Percentiles rank a stretch among this genome's conserved stretches.
Conservation (phyloP, 139 green algal species). For the Nannochloris sp. region DNA sequence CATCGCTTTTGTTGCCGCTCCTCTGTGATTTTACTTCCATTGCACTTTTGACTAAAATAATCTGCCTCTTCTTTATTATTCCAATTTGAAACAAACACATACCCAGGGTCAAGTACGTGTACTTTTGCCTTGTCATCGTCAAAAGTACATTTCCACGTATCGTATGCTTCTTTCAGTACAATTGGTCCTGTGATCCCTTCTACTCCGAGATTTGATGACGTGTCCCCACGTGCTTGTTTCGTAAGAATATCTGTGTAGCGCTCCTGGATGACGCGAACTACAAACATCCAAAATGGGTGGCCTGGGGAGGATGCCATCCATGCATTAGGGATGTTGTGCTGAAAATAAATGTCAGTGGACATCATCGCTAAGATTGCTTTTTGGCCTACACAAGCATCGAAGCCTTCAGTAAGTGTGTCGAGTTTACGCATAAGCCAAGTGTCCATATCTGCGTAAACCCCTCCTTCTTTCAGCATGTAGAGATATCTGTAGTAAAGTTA, state of each 20-base stretch:
- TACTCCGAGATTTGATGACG: neutral
- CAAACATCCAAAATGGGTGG: constrained; percentile 21
- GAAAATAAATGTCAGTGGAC: constrained; percentile 9
- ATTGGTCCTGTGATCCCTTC: neutral
- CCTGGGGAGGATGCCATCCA: constrained; percentile 24
- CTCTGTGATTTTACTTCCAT: neutral
- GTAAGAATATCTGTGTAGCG: no score
- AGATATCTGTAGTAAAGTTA: constrained; percentile 7
- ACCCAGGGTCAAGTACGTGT: neutral
- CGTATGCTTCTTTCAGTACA: neutral
- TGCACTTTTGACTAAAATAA: neutral
- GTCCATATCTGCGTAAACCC: constrained; percentile 32
- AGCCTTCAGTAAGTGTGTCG: constrained; percentile 7
- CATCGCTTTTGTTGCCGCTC: neutral
- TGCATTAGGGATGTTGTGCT: constrained; percentile 31
- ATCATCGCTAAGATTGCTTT: constrained; percentile 17
- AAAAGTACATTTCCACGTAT: neutral
- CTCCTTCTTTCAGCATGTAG: constrained; percentile 21
- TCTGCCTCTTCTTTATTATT: neutral
- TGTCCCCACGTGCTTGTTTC: no score
- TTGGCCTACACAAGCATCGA: no score
- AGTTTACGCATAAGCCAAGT: constrained; percentile 16
- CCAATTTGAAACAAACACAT: constrained; percentile 1
- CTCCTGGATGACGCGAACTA: neutral
- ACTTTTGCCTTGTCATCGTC: neutral